Percentiles rank a stretch among this genome's conserved stretches.
These are phyloP conservation scores for Beauveria caledonica DNA, from an alignment of 2,329 filamentous ascomycete genomes.

Conservation along the genomic window DNA sequence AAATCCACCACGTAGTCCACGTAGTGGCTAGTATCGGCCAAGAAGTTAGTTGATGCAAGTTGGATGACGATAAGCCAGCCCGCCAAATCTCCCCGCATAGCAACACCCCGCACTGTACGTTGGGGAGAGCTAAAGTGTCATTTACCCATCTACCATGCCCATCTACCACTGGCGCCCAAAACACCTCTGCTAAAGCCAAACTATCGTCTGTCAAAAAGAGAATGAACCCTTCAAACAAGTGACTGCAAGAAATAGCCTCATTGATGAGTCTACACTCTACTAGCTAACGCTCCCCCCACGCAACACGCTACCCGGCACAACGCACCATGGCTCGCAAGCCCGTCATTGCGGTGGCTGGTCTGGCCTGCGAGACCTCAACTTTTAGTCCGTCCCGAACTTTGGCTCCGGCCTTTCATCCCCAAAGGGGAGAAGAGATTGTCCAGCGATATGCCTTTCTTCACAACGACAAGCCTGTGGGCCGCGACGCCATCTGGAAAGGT, in stretches of 20 bases:
- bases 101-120: not conserved
- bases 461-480: conserved; percentile 29
- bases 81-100: not conserved
- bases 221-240: not conserved
- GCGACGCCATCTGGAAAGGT: conserved; percentile 39
- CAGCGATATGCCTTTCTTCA: conserved; percentile 38
- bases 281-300: not conserved
- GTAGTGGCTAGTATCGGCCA: too few species aligned
- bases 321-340: conserved; percentile 21
- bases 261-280: not conserved
- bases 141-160: not conserved
- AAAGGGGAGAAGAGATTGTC: conserved; percentile 33
- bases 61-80: not conserved
- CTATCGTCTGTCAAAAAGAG: too few species aligned
- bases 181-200: not conserved
- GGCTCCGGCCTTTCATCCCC: conserved; percentile 41
- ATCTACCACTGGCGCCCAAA: too few species aligned
- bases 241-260: too few species aligned
- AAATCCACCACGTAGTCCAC: too few species aligned
- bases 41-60: too few species aligned
- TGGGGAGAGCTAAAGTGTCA: not conserved
- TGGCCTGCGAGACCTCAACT: conserved; percentile 46
- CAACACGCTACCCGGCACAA: not conserved
- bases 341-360: conserved; percentile 41
- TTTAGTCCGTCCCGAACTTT: conserved; percentile 42